Base-by-base conservation (phyloP, 106 monocot genomes). In the Acorus calamus region DNA sequence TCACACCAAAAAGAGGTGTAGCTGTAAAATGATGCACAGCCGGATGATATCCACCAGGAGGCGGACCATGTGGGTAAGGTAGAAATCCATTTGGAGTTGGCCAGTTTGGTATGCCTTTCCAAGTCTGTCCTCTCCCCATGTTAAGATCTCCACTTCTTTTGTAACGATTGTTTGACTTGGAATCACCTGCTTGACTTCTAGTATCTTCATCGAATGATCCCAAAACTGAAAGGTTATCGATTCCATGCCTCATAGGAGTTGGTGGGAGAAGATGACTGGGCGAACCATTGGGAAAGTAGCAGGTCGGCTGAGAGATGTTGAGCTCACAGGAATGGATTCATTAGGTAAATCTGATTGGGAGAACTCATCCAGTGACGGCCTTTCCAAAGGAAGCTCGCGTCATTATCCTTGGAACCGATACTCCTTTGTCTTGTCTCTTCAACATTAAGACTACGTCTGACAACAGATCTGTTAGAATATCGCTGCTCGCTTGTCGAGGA, bases 71-170 rank as follows among this genome's bases (percentile, higher is more conserved):
- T n/a, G 79, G 92, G 54, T 87, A 66, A 6, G 84, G 90, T 10
- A 85, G 75, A 52, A 87, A 96, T 47, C 91, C 87, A 79, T 98
- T 91, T 62, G 85, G 83, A 53, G 83, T 66, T 49, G 79, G 79
- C 93, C 90, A 91, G 13, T 64, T 67, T 6, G 76, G 71, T 8
- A 71, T 55, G 56, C 66, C 73, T 63, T 77, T 91, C 94, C 91
- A 87, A 61, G 70, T 79, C n/a, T 71, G 83, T 3, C 69, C 78
- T 69, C 80, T 82, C 56, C 64, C 79, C 7, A 72, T 64, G 44
- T 62, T 71, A 45, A 52, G 42, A 65, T 80, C 74, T 60, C 60
- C 55, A 56, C 3, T 62, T 67, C 77, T 81, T 63, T 56, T 69
- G 42, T 83, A 76, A n/a, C 77, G 75, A 13, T 28, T 43, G 51